Base-by-base conservation (phyloP, 371 early-diverging fungal species). In the Haplosporangium sp. region DNA sequence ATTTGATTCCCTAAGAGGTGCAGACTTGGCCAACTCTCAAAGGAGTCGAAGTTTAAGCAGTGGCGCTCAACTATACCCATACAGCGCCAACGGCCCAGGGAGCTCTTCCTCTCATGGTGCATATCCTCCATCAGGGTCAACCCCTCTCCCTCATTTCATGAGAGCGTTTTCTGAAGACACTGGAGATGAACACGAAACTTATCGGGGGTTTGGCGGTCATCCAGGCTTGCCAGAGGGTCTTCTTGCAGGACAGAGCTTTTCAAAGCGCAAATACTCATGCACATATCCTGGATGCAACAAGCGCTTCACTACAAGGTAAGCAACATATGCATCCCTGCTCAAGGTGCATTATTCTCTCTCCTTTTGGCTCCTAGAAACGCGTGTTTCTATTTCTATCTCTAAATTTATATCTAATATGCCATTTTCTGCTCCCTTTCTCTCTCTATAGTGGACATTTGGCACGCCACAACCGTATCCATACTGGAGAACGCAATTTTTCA, bases 401-500 rank as follows among this genome's bases (percentile, higher is more conserved):
- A n/a, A n/a, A 42, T 16, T 50, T 47, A 18, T 48, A 10, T 57
- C n/a, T 12, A 42, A 2, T 50, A 45, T 43, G 40, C 45, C 43
- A 40, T 51, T 29, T 18, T 55, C 43, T 59, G 11, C 43, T 37
- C 8, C 36, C 37, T 12, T 41, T 37, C 11, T 48, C 2, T 52
- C 29, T 66, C 5, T 16, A 41, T 56, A 93, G 94, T 81, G 93
- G 93, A 0, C 93, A 96, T 82, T 81, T 97, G 55, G 94, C 95
- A 40, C 86, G 97, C 50, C 96, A 97, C 83, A 89, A 93, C 73
- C 85, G 95, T n/a, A 95, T 96, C 63, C 97, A 96, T 73, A 96
- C 96, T 0, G 95, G 95, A 29, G 96, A 96, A 81, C 95, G 93
- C 79, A 96, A 95, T 55, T 96, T 93, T 80, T 86, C 90, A 43